Percentiles rank a stretch among this genome's conserved stretches.
phyloP scores from a whole-genome alignment of 495 filamentous ascomycete genomes.

The Podospora pseudocomata region DNA sequence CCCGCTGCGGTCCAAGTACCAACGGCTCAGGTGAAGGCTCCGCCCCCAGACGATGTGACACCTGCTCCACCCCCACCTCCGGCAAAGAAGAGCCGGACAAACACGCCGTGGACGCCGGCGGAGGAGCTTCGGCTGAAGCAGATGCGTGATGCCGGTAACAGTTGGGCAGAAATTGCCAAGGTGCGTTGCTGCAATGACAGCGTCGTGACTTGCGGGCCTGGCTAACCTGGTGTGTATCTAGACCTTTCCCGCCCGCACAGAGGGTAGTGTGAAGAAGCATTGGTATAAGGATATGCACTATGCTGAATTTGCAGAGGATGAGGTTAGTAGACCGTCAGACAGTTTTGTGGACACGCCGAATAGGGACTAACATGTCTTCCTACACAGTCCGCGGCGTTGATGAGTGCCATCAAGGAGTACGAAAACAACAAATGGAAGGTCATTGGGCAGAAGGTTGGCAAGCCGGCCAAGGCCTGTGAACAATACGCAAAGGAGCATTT shows the following conservation, averaged over 20 bases:
- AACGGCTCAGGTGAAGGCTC: conserved; percentile 32
- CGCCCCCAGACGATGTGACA: conserved; percentile 31
- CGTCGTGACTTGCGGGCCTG: neutral
- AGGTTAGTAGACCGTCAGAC: conserved; percentile 55
- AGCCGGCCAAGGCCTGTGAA: conserved; percentile 98
- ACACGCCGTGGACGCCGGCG: conserved; percentile 94
- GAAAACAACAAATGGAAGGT: conserved; percentile 98
- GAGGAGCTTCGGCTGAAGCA: conserved; percentile 89
- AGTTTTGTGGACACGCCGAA: conserved; percentile 13
- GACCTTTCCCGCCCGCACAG: conserved; percentile 89
- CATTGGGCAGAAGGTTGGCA: conserved; percentile 93
- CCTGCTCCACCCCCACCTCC: conserved; percentile 50
- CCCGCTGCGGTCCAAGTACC: conserved; percentile 35
- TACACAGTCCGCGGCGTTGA: conserved; percentile 71
- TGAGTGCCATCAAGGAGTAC: conserved; percentile 96
- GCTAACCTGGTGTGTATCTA: conserved; percentile 28
- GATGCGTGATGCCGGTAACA: conserved; percentile 89
- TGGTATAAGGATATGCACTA: conserved; percentile 99
- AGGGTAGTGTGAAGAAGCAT: conserved; percentile 98
- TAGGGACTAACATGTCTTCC: neutral
- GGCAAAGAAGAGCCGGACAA: conserved; percentile 88
- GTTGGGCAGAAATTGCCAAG: conserved; percentile 98
- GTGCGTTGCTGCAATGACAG: conserved; percentile 36
- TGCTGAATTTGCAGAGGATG: conserved; percentile 96
- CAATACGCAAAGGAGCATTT: conserved; percentile 98